phyloP scores from a whole-genome alignment of 1,139 yeast species.

The Scheffersomyces titani region DNA sequence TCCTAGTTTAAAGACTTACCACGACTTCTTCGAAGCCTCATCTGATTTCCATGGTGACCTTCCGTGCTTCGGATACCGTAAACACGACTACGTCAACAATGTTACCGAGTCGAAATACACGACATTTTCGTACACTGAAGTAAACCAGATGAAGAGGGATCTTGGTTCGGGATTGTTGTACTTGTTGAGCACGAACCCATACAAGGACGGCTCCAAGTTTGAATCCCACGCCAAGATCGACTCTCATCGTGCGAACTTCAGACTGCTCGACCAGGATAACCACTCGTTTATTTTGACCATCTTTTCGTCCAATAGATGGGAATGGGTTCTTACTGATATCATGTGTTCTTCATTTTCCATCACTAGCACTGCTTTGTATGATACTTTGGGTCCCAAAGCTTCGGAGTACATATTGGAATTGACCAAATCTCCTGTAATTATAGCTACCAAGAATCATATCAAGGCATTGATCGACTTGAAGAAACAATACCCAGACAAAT shows the following conservation, averaged over 20 bases:
- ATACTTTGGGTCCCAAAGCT: conserved; percentile 25
- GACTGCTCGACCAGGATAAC: conserved; percentile 18
- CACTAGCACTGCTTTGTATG: conserved; percentile 29
- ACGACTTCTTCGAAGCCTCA: conserved; percentile 14
- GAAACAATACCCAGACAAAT: conserved; percentile 12
- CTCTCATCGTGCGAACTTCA: conserved; percentile 13
- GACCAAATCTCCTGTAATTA: conserved; percentile 24
- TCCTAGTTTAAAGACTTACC: conserved; percentile 18
- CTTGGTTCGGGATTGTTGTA: conserved; percentile 24
- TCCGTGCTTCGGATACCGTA: conserved; percentile 17
- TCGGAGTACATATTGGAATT: conserved; percentile 21
- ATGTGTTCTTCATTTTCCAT: conserved; percentile 20
- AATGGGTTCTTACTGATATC: conserved; percentile 26
- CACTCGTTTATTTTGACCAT: conserved; percentile 20
- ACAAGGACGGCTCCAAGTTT: conserved; percentile 12
- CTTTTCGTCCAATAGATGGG: conserved; percentile 22
- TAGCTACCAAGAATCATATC: conserved; percentile 18
- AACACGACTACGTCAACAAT: conserved; percentile 18
- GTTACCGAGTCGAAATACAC: conserved; percentile 13
- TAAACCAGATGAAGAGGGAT: conserved; percentile 11
- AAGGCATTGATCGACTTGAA: conserved; percentile 16
- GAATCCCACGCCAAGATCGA: conserved; percentile 24
- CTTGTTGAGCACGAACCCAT: conserved; percentile 20
- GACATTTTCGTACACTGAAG: conserved; percentile 15
- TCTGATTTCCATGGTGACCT: conserved; percentile 11